phyloP scores from a whole-genome alignment of 495 filamentous ascomycete species.

The Bombardia bombarda region DNA sequence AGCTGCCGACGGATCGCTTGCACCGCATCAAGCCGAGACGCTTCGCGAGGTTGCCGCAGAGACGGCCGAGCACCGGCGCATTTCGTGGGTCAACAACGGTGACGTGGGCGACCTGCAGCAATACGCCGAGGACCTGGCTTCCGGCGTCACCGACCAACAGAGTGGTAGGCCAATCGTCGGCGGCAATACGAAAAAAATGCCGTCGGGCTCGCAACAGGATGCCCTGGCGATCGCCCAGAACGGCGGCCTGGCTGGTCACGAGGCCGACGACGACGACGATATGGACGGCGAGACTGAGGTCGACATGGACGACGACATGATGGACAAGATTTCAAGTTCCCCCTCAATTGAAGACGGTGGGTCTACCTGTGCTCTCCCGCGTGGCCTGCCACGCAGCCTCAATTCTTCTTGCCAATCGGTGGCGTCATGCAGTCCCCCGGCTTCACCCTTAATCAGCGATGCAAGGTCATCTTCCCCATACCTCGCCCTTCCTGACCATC shows the following conservation, averaged over 20 bases:
- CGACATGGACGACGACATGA: conserved; percentile 77
- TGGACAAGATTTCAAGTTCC: conserved; percentile 96
- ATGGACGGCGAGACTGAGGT: conserved; percentile 61
- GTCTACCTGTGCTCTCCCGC: conserved; percentile 37
- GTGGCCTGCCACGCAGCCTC: conserved; percentile 29
- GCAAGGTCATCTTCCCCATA: conserved; percentile 48
- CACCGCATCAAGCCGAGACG: conserved; percentile 78
- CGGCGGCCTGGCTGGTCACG: conserved; percentile 42
- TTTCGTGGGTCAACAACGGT: conserved; percentile 43
- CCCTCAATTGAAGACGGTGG: conserved; percentile 98
- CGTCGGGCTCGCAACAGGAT: conserved; percentile 36
- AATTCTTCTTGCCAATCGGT: conserved; percentile 31
- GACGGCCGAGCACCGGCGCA: conserved; percentile 53
- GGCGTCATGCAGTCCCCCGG: conserved; percentile 15
- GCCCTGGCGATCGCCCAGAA: conserved; percentile 47
- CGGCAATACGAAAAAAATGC: conserved; percentile 25
- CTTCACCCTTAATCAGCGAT: conserved; percentile 19
- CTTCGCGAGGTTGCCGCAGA: conserved; percentile 74
- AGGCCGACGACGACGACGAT: conserved; percentile 63
- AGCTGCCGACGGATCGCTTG: conserved; percentile 44
- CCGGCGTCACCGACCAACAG: conserved; percentile 30
- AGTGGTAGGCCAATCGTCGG: conserved; percentile 2
- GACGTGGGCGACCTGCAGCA: conserved; percentile 38
- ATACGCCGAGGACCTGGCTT: conserved; percentile 42
- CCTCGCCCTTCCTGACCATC: conserved; percentile 40